phyloP scores from a whole-genome alignment of 306 rosid species.

The Cucurbita argyrosperma region DNA sequence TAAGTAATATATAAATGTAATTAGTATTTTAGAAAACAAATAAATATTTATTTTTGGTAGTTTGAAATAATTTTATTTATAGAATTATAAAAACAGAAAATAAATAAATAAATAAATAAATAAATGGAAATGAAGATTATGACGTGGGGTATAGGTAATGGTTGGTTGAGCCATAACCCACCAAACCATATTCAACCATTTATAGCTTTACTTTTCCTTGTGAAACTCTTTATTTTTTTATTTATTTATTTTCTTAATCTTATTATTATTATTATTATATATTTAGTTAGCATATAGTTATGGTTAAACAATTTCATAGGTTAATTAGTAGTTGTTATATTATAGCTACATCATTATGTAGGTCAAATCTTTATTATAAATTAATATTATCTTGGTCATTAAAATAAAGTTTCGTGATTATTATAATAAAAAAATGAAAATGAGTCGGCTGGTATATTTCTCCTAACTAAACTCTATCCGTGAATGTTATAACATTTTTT shows the following conservation, averaged over 20 bases:
- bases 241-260: not conserved
- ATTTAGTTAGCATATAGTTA: not conserved
- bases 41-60: not conserved
- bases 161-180: conserved; percentile 52
- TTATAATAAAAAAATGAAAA: too few relatives aligned
- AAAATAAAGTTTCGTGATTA: too few relatives aligned
- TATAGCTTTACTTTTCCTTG: conserved; percentile 10
- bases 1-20: not conserved
- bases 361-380: not conserved
- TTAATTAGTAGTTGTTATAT: not conserved
- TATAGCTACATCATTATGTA: not conserved
- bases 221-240: not conserved
- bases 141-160: conserved; percentile 37
- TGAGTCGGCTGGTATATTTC: too few relatives aligned
- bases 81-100: not conserved
- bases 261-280: not conserved
- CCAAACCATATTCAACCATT: conserved; percentile 23
- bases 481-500: too few relatives aligned
- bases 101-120: not conserved
- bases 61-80: not conserved
- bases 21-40: not conserved
- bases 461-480: too few relatives aligned
- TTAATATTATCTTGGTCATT: too few relatives aligned
- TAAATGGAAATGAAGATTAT: conserved; percentile 17
- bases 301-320: not conserved